Conservation (phyloP, 169 alveolate genomes). For the Cyclospora cayetanensis region DNA sequence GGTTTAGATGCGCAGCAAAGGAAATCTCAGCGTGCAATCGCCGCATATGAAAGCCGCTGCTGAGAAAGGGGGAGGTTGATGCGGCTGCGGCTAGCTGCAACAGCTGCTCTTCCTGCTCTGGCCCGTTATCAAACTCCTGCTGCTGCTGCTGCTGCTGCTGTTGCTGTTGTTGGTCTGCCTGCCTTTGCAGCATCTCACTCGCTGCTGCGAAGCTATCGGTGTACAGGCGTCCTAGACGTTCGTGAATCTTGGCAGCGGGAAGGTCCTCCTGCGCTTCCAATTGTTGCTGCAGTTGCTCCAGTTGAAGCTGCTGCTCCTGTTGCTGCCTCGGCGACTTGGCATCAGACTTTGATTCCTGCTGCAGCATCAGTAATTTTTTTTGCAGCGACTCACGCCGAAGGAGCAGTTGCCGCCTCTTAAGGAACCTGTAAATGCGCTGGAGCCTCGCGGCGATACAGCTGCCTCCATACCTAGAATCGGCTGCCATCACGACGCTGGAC, state of each 20-base stretch:
- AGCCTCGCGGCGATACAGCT: neutral
- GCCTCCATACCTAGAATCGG: neutral
- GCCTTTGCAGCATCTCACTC: neutral
- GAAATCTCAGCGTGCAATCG: neutral
- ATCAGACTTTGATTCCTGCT: neutral
- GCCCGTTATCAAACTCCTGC: neutral
- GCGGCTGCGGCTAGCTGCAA: conserved; percentile 30
- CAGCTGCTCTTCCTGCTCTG: neutral
- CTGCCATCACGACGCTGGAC: neutral
- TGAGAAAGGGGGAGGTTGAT: neutral
- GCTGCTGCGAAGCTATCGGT: neutral
- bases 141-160: conserved; percentile 10
- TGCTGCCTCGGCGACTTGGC: neutral
- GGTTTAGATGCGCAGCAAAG: neutral
- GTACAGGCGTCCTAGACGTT: neutral
- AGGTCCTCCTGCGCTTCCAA: neutral
- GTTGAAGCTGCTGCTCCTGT: conserved; percentile 10
- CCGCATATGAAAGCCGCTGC: neutral
- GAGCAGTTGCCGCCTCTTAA: neutral
- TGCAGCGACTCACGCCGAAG: neutral
- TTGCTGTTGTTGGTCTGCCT: too few species aligned
- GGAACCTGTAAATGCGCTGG: neutral
- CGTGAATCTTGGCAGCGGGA: neutral
- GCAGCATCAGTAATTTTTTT: neutral
- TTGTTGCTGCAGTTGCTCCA: conserved; percentile 15